These are phyloP conservation scores for Mimosa bimucronata DNA, from an alignment of 306 rosid species.

Conservation along the genomic window DNA sequence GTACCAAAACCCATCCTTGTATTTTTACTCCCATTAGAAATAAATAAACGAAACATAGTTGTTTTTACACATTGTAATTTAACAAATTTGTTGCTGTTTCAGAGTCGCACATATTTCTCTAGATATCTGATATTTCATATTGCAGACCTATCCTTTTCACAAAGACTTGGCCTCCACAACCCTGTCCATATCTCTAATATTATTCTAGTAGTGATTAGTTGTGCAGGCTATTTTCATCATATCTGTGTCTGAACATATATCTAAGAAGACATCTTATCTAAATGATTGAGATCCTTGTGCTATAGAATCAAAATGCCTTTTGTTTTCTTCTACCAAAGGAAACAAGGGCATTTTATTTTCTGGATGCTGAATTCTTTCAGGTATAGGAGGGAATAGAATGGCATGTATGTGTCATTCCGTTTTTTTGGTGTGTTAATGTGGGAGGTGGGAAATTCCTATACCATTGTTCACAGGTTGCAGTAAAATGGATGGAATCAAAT, in stretches of 20 bases:
- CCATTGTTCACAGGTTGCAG: background rate
- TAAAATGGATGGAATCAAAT: background rate
- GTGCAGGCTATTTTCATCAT: background rate
- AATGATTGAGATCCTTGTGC: constrained; percentile 3
- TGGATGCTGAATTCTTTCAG: background rate
- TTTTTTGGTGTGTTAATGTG: background rate
- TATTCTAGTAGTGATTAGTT: background rate
- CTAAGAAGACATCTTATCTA: background rate
- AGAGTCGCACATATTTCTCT: too few relatives aligned
- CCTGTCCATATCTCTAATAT: background rate
- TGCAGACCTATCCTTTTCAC: background rate
- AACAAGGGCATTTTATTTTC: background rate
- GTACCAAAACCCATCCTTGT: background rate
- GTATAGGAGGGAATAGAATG: background rate
- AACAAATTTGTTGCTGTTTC: background rate
- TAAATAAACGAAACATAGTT: background rate
- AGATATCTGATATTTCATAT: background rate
- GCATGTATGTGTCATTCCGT: background rate
- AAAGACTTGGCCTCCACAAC: background rate
- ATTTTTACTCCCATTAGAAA: background rate
- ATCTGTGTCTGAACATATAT: background rate
- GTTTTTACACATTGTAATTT: background rate
- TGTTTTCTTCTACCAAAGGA: background rate
- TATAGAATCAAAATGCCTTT: background rate
- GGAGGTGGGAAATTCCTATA: background rate